Percentiles rank a stretch among this genome's conserved stretches.
Conservation (phyloP, 2,329 filamentous ascomycete genomes). For the Fusarium liriodendri region DNA sequence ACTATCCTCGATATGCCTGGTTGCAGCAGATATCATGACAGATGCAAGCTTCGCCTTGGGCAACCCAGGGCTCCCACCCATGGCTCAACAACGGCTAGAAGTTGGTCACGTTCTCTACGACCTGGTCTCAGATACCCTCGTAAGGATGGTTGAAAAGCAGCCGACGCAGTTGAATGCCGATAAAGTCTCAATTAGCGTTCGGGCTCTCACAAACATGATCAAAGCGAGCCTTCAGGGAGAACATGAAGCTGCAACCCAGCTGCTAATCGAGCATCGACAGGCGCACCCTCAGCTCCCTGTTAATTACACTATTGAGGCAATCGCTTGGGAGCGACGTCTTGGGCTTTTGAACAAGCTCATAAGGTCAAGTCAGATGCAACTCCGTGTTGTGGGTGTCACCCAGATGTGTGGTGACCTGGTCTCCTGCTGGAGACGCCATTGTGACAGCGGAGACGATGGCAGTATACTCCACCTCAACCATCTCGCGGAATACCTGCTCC, state of each 20-base stretch:
- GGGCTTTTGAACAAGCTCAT: conserved; percentile 77
- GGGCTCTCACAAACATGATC: conserved; percentile 58
- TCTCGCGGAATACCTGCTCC: conserved; percentile 75
- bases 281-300: conserved; percentile 52
- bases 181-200: conserved; percentile 53
- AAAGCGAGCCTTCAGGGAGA: conserved; percentile 53
- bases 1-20: conserved; percentile 52
- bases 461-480: conserved; percentile 68
- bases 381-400: conserved; percentile 83
- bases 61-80: conserved; percentile 30
- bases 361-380: conserved; percentile 87
- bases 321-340: conserved; percentile 77
- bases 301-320: conserved; percentile 58
- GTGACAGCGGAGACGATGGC: conserved; percentile 56
- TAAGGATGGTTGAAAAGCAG: conserved; percentile 64
- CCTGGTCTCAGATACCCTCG: conserved; percentile 55
- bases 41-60: conserved; percentile 43
- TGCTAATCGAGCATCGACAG: conserved; percentile 40
- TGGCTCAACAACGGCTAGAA: conserved; percentile 50
- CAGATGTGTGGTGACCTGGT: conserved; percentile 79
- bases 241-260: conserved; percentile 49
- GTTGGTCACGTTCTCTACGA: conserved; percentile 58
- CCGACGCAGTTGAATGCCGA: conserved; percentile 63
- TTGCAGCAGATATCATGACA: conserved; percentile 48
- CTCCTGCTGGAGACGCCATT: conserved; percentile 69